These are phyloP conservation scores for Boletus reticuloceps DNA, from an alignment of 768 basidiomycete species.

Conservation along the genomic window DNA sequence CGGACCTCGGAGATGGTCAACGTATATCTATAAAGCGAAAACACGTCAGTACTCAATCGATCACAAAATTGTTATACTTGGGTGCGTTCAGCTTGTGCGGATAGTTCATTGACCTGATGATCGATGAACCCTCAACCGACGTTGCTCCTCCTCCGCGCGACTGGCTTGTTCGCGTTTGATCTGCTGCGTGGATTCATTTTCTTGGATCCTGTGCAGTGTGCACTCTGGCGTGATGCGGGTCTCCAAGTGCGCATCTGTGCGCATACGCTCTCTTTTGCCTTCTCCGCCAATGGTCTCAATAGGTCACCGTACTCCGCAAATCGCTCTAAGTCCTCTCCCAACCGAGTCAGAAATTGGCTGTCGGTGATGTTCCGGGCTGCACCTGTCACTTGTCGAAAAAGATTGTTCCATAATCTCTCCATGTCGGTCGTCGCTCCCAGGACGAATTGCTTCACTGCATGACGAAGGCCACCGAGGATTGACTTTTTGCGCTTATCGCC, in stretches of 20 bases:
- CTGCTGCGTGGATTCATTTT: background rate
- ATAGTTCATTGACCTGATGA: conserved; percentile 17
- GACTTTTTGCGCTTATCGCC: too few species aligned
- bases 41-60: background rate
- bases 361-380: background rate
- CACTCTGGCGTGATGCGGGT: background rate
- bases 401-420: background rate
- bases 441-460: background rate
- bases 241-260: background rate
- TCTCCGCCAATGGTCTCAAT: background rate
- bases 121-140: conserved; percentile 11
- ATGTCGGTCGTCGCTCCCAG: background rate
- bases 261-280: background rate
- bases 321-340: background rate
- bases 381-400: background rate
- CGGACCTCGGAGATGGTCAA: conserved; percentile 6
- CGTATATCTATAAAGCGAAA: conserved; percentile 8
- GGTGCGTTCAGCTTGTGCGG: background rate
- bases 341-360: background rate
- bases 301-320: background rate
- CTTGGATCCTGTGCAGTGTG: conserved; percentile 13
- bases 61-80: background rate
- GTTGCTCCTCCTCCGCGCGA: conserved; percentile 7
- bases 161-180: background rate
- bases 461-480: background rate